Base-by-base conservation (phyloP, 768 basidiomycete species). In the Calocera viscosa region DNA sequence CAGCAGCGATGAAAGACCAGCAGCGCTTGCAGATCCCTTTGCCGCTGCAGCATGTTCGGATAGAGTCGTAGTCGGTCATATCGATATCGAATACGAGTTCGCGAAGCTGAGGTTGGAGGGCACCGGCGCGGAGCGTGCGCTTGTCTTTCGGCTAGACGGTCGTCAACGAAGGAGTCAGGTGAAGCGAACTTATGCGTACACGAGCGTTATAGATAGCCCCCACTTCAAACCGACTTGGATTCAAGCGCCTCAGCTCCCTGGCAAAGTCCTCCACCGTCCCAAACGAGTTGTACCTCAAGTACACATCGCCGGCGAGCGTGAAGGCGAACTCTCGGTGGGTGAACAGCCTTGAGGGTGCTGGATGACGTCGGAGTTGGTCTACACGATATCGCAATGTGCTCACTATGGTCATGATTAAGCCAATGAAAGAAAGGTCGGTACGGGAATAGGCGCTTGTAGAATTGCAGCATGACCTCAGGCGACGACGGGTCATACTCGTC, bases 41-140 rank as follows among this genome's bases (percentile, higher is more conserved):
- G 63, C 84, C 90, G 14, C 87, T 86, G 78, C 96, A 98, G 77
- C 96, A 99, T 0, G 94, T 97, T 63, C 96, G 87, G 72, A 98
- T 84, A 49, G 86, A 81, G 75, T 99, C 95, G 77, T 98, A 99
- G 77, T 99, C 96, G 17, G 96, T 95, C 96, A 99, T 97, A 77
- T 99, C 96, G 74, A 99, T 97, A 84, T 99, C 96, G 75, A 99
- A 96, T 0, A 98, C 95, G 47, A 99, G 87, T 75, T 98, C 96
- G 67, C 96, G 88, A 69, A 85, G 83, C 35, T 84, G 75, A 0
- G 96, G 93, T 49, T 82, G 80, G 70, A 97, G 86, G 0, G 81
- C 81, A 1, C 78, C 77, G n/a, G 86, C 79, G 12, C 85, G 84
- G 17, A 91, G 80, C 0, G 90, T 87, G 73, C 94, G 94, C 74